Conservation (phyloP, 495 filamentous ascomycete genomes). For the Lindgomyces ingoldianus region DNA sequence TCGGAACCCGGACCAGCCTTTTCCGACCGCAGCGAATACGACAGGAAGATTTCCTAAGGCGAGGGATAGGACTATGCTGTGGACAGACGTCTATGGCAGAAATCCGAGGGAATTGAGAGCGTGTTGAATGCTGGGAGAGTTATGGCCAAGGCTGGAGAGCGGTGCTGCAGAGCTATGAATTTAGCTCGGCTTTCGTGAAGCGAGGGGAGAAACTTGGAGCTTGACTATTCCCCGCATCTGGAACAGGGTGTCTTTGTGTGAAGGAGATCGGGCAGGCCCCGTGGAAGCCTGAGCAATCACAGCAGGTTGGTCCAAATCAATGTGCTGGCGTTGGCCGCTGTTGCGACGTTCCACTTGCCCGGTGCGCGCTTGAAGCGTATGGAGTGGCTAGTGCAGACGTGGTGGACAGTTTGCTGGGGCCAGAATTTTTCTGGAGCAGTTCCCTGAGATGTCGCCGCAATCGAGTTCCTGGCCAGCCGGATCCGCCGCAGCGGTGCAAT, state of each 20-base stretch:
- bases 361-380: conserved; percentile 4
- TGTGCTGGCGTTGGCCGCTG: conserved; percentile 14
- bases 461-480: not conserved
- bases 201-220: conserved; percentile 29
- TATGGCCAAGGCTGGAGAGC: not conserved
- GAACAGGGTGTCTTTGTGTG: conserved; percentile 14
- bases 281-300: conserved; percentile 16
- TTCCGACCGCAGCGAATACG: conserved; percentile 9
- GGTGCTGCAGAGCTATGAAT: conserved; percentile 23
- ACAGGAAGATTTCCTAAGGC: not conserved
- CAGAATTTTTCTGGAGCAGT: not conserved
- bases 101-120: conserved; percentile 14
- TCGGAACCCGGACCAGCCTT: conserved; percentile 13
- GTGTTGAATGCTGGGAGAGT: conserved; percentile 13
- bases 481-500: too few relatives aligned
- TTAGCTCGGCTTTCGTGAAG: conserved; percentile 34
- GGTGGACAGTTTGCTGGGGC: not conserved
- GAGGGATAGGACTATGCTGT: not conserved
- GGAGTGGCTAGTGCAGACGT: conserved; percentile 14
- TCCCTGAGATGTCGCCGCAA: not conserved
- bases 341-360: conserved; percentile 29
- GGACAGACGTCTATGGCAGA: not conserved
- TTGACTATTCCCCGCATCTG: conserved; percentile 36
- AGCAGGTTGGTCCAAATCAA: conserved; percentile 9
- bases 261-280: not conserved